Conservation (phyloP, 2,329 filamentous ascomycete species). For the Phyllosticta ampelicida region DNA sequence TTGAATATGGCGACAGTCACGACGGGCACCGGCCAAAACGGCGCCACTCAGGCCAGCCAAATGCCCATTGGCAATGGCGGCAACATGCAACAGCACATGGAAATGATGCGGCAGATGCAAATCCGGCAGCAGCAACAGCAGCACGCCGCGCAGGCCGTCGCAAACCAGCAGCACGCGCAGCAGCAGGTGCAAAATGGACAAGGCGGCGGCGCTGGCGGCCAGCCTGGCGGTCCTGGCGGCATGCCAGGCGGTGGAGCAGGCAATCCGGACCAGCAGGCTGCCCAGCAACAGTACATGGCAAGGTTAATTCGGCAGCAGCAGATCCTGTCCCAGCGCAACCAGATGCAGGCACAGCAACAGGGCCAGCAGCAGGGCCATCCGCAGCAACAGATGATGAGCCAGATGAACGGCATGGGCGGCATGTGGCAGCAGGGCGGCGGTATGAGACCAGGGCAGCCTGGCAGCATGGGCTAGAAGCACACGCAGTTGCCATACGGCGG, state of each 20-base stretch:
- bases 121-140: slow-evolving; percentile 13
- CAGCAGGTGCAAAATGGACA: background rate
- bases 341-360: slow-evolving; percentile 19
- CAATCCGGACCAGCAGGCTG: background rate
- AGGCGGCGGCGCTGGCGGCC: background rate
- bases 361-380: slow-evolving; percentile 13
- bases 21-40: background rate
- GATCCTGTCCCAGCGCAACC: slow-evolving; percentile 12
- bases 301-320: slow-evolving; percentile 17
- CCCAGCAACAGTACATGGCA: slow-evolving; percentile 8
- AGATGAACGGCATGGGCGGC: slow-evolving; percentile 5
- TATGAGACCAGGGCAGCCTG: background rate
- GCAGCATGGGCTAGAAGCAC: slow-evolving; percentile 7
- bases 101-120: slow-evolving; percentile 19
- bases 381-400: slow-evolving; percentile 13
- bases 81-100: slow-evolving; percentile 11
- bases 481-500: no score
- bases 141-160: background rate
- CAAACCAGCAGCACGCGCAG: slow-evolving; percentile 1
- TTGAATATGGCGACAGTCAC: background rate
- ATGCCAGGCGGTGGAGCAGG: background rate
- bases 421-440: background rate
- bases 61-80: slow-evolving; percentile 9
- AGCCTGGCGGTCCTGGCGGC: background rate
- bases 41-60: background rate